Evolutionary conservation across 306 rosid genomes (phyloP).

Genomic region (Urtica urens): DNA sequence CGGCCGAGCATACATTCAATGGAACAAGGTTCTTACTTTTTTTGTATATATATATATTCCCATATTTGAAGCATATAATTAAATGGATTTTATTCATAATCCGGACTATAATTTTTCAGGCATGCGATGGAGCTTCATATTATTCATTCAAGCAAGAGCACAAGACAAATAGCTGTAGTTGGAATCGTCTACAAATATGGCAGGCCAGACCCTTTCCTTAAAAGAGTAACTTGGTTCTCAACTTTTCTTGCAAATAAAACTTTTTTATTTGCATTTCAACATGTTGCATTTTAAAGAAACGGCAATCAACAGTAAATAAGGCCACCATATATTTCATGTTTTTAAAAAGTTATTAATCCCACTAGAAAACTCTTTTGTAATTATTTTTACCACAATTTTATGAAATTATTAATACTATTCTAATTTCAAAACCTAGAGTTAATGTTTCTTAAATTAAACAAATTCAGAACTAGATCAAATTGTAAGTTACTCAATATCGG

Average conservation of each 20-base stretch:
- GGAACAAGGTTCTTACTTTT: conserved; percentile 41
- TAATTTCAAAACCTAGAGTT: too few species aligned
- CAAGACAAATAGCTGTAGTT: conserved; percentile 39
- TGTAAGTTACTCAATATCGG: too few species aligned
- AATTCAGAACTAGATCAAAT: too few species aligned
- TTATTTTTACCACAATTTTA: too few species aligned
- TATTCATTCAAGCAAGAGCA: conserved; percentile 32
- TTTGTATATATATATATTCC: background rate
- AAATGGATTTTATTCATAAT: background rate
- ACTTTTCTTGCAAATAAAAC: background rate
- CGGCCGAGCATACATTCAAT: conserved; percentile 66
- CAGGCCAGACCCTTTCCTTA: conserved; percentile 44
- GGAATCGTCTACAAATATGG: conserved; percentile 53
- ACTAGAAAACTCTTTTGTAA: too few species aligned
- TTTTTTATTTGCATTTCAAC: background rate
- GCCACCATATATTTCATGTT: too few species aligned
- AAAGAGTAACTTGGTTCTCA: conserved; percentile 30
- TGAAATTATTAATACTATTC: too few species aligned
- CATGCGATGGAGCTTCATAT: conserved; percentile 50
- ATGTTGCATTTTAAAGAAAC: too few species aligned
- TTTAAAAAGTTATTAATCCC: too few species aligned
- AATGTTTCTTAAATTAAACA: too few species aligned
- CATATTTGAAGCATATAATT: background rate
- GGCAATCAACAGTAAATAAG: too few species aligned
- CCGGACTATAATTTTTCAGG: conserved; percentile 15